These are phyloP conservation scores for Endocarpon pusillum DNA, from an alignment of 495 filamentous ascomycete species.

Conservation along the genomic window DNA sequence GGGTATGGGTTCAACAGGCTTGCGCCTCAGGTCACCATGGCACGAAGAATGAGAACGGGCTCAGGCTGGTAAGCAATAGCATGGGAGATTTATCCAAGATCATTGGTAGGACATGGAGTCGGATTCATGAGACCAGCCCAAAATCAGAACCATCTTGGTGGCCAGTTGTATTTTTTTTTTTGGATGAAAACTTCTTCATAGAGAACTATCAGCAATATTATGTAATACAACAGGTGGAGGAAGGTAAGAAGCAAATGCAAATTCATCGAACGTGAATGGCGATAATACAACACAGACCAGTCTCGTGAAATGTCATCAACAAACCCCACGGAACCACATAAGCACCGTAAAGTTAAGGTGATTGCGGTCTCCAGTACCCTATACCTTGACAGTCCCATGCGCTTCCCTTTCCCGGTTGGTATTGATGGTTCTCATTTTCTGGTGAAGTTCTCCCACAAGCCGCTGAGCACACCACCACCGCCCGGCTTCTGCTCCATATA, in stretches of 20 bases:
- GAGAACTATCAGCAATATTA: too few species aligned
- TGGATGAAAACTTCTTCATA: too few species aligned
- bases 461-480: neutral
- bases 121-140: too few species aligned
- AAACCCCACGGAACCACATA: neutral
- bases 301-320: neutral
- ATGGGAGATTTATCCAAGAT: too few species aligned
- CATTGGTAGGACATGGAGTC: too few species aligned
- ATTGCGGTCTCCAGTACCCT: neutral
- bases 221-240: too few species aligned
- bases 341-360: neutral
- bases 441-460: neutral
- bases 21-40: too few species aligned
- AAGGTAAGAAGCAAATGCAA: neutral
- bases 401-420: neutral
- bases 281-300: neutral
- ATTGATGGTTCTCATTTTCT: neutral
- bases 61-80: too few species aligned
- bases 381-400: neutral
- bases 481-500: slow-evolving; percentile 1
- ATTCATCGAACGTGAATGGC: neutral
- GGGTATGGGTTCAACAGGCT: too few species aligned
- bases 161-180: too few species aligned
- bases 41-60: too few species aligned
- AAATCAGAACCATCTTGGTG: too few species aligned